A percentile compares a stretch with the other conserved stretches of the same genome.
Conservation (phyloP, 805 yeast species). For the Vanderwaltozyma polyspora region DNA sequence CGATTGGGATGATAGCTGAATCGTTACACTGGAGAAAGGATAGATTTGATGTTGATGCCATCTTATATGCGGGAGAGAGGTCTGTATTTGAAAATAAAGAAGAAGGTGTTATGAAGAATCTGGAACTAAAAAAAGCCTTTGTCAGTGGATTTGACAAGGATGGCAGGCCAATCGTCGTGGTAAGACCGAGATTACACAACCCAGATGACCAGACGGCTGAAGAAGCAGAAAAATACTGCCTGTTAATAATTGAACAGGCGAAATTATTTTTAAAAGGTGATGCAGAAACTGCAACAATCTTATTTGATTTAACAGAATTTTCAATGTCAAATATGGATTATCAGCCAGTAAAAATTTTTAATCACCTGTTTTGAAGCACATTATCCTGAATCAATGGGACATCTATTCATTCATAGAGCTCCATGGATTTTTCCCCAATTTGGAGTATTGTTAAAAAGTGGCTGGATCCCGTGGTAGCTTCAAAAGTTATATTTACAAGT, state of each 20-base stretch:
- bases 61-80: conserved; percentile 65
- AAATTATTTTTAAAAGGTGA: conserved; percentile 65
- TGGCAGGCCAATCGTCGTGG: conserved; percentile 70
- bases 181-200: conserved; percentile 69
- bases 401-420: conserved; percentile 77
- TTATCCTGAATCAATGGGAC: conserved; percentile 88
- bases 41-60: conserved; percentile 47
- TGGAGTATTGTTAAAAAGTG: conserved; percentile 90
- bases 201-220: conserved; percentile 55
- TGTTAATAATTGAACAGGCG: conserved; percentile 71
- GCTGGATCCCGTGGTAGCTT: conserved; percentile 94
- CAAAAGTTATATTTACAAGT: conserved; percentile 79
- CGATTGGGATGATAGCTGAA: conserved; percentile 58
- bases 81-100: conserved; percentile 38
- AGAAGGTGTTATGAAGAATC: conserved; percentile 32
- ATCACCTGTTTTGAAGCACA: conserved; percentile 88
- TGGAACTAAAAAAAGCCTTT: conserved; percentile 55
- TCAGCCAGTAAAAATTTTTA: conserved; percentile 78
- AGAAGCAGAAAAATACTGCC: conserved; percentile 66
- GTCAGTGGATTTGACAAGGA: conserved; percentile 63
- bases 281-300: conserved; percentile 61
- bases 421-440: conserved; percentile 94
- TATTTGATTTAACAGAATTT: conserved; percentile 81
- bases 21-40: conserved; percentile 67
- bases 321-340: conserved; percentile 90